Evolutionary conservation across 441 rosid species (phyloP), one percentile per base, ranked within the genome.

Genomic region (Pelargonium myrrhifolium): DNA sequence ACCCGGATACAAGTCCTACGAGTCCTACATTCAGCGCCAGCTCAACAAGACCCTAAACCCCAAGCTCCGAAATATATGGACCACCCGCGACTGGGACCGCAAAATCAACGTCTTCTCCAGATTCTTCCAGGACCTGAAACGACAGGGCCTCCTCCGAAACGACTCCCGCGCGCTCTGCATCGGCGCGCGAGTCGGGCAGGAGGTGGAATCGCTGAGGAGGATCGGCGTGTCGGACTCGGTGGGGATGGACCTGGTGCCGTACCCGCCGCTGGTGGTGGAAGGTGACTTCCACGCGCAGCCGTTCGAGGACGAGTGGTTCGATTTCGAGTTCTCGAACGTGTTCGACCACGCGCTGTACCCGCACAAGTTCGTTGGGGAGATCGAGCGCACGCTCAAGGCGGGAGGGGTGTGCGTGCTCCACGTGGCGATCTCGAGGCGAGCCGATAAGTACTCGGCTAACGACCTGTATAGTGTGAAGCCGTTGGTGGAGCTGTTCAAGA

Each of bases 331-430:
- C 84, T 92, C 98, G 0, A 92, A 89, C 84, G 93, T 86, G 83
- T 92, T 92, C 43, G 98, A 88, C 70, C 94, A 89, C 71, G 98
- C 98, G 74, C 87, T 89, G 51, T 86, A 78, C 67, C 96, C 95
- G 77, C 75, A 77, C 1, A 83, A 77, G 80, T 92, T 92, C 69
- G 93, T 85, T 21, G 78, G 70, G 51, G 98, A 92, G 87, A 85
- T 86, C 60, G 90, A 92, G 77, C 81, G 98, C 81, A 89, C 98
- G 71, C 64, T 92, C 84, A 87, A 75, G 80, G 78, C 81, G 0
- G 85, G 86, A 2, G 96, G 95, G 55, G 64, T 86, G 1, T 83
- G 96, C 60, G 93, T 84, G 6, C 68, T 92, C 58, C 98, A 93
- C 80, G 91, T 93, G 84, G 82, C 94, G 64, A 6, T 90, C 1